These are phyloP conservation scores for Vitis cinerea DNA, from an alignment of 164 flowering plant species.

Conservation along the genomic window DNA sequence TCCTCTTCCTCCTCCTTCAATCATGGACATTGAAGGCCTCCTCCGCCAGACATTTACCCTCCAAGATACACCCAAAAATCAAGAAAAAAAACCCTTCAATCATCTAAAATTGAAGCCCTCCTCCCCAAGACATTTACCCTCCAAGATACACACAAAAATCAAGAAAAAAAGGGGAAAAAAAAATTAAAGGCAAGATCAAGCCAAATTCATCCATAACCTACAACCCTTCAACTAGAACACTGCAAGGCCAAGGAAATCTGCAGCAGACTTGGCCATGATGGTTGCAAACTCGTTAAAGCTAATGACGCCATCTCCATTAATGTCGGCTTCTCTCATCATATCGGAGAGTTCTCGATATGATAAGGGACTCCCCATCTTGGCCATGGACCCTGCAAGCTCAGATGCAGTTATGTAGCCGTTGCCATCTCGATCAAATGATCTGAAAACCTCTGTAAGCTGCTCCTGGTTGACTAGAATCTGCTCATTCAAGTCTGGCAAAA, in stretches of 20 bases:
- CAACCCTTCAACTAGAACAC: background rate
- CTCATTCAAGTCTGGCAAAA: slow-evolving; percentile 52
- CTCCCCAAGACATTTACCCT: no score
- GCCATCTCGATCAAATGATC: slow-evolving; percentile 73
- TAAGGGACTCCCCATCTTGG: slow-evolving; percentile 84
- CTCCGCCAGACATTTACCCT: no score
- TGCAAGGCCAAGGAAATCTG: slow-evolving; percentile 52
- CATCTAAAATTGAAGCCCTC: no score
- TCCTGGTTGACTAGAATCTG: slow-evolving; percentile 56
- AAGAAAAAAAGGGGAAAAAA: no score
- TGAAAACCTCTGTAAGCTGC: slow-evolving; percentile 65
- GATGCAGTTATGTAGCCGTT: slow-evolving; percentile 84
- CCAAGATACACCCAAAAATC: no score
- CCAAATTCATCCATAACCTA: no score
- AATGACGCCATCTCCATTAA: slow-evolving; percentile 76
- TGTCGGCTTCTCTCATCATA: slow-evolving; percentile 78
- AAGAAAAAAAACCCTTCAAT: no score
- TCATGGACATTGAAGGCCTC: no score
- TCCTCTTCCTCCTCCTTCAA: no score
- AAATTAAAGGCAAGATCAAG: no score
- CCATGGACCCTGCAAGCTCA: slow-evolving; percentile 87
- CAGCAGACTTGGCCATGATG: slow-evolving; percentile 69
- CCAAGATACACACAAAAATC: no score
- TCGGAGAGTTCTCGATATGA: slow-evolving; percentile 64
- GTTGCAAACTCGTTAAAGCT: slow-evolving; percentile 69